Percentiles rank a stretch among this genome's conserved stretches.
Conservation (phyloP, 2,329 filamentous ascomycete genomes). For the Nothopassalora personata region DNA sequence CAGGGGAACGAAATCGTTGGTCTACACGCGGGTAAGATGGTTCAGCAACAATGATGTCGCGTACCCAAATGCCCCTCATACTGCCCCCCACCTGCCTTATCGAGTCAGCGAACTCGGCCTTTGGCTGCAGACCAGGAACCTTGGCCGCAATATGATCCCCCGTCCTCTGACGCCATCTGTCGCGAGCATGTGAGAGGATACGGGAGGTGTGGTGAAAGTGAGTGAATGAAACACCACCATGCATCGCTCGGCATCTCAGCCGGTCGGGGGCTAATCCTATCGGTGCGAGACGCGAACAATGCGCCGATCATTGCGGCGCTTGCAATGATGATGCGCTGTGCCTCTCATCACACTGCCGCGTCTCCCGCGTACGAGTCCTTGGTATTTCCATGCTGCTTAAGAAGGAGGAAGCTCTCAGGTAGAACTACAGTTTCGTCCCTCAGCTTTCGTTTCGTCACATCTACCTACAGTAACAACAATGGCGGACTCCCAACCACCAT, state of each 20-base stretch:
- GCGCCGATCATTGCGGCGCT: background rate
- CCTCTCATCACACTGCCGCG: background rate
- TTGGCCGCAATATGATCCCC: background rate
- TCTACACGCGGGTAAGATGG: background rate
- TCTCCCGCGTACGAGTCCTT: background rate
- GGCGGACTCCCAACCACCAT: constrained; percentile 1
- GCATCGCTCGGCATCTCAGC: background rate
- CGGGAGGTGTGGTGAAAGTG: background rate
- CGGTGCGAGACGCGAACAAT: background rate
- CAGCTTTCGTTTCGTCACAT: background rate
- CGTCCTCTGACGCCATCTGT: background rate
- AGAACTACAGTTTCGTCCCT: background rate
- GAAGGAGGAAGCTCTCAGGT: background rate
- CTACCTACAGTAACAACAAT: background rate
- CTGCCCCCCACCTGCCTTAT: background rate
- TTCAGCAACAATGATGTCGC: background rate
- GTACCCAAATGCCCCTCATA: background rate
- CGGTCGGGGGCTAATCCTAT: background rate
- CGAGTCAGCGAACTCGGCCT: background rate
- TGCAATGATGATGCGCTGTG: background rate
- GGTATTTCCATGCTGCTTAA: background rate
- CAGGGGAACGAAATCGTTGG: background rate
- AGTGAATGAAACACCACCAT: background rate
- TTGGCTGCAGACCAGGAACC: background rate
- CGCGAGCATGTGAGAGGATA: background rate